These are phyloP conservation scores for Zymoseptoria crescenta DNA, from an alignment of 2,329 filamentous ascomycete genomes.

Conservation along the genomic window DNA sequence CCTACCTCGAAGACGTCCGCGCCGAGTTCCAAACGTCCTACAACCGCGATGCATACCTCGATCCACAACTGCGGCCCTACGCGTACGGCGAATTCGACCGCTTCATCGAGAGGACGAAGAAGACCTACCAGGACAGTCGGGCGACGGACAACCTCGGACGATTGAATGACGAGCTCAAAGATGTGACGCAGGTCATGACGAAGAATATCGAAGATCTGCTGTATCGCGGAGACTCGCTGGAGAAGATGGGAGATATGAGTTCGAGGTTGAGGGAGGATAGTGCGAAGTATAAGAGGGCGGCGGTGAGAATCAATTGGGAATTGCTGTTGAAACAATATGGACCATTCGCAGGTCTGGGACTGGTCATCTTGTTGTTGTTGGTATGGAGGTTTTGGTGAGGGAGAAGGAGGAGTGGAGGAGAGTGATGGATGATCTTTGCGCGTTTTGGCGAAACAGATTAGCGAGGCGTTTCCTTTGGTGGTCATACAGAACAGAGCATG, in stretches of 20 bases:
- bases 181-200: conserved; percentile 98
- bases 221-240: conserved; percentile 87
- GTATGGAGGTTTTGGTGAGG: conserved; percentile 84
- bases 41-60: conserved; percentile 62
- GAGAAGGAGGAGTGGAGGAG: neutral
- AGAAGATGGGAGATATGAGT: conserved; percentile 63
- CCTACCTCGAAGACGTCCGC: conserved; percentile 87
- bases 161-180: conserved; percentile 91
- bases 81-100: conserved; percentile 98
- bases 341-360: conserved; percentile 70
- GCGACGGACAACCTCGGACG: conserved; percentile 89
- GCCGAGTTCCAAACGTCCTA: conserved; percentile 88
- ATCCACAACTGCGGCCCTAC: conserved; percentile 73
- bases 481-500: neutral
- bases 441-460: neutral
- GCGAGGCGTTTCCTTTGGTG: neutral
- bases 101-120: conserved; percentile 87
- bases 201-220: conserved; percentile 99
- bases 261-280: conserved; percentile 81
- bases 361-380: conserved; percentile 79
- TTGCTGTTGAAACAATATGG: conserved; percentile 92
- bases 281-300: conserved; percentile 86
- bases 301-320: conserved; percentile 97
- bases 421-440: neutral
- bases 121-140: conserved; percentile 86